A percentile compares a stretch with the other conserved stretches of the same genome.
phyloP scores from a whole-genome alignment of 2,329 filamentous ascomycete genomes.

The Claviceps sp. region DNA sequence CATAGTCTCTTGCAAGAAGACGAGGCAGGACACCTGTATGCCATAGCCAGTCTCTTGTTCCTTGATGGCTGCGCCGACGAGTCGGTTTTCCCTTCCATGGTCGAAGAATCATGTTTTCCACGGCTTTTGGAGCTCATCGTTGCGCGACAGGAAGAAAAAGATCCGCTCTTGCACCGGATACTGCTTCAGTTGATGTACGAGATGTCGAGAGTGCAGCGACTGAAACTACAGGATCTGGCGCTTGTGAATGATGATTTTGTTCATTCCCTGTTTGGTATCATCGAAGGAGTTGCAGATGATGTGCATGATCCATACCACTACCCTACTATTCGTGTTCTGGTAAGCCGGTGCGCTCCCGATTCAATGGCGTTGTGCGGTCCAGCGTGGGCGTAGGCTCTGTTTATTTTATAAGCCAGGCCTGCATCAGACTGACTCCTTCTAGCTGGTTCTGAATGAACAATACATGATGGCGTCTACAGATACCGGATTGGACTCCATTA shows the following conservation, averaged over 20 bases:
- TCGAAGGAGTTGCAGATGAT: slow-evolving; percentile 79
- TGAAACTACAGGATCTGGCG: slow-evolving; percentile 62
- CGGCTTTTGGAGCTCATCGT: slow-evolving; percentile 73
- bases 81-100: slow-evolving; percentile 72
- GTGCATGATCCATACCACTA: slow-evolving; percentile 91
- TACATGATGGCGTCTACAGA: slow-evolving; percentile 74
- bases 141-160: slow-evolving; percentile 46
- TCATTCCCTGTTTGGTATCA: slow-evolving; percentile 68
- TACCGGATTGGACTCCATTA: slow-evolving; percentile 22
- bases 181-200: slow-evolving; percentile 87
- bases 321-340: slow-evolving; percentile 81
- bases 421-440: slow-evolving; percentile 9
- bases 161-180: slow-evolving; percentile 62
- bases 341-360: slow-evolving; percentile 28
- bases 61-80: slow-evolving; percentile 76
- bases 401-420: not conserved
- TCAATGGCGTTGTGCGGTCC: not conserved
- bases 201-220: slow-evolving; percentile 82
- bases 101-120: slow-evolving; percentile 69
- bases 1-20: slow-evolving; percentile 81
- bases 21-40: slow-evolving; percentile 63
- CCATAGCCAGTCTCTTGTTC: slow-evolving; percentile 71
- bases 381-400: not conserved
- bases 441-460: slow-evolving; percentile 95
- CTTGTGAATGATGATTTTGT: slow-evolving; percentile 74